Evolutionary conservation across 1,139 yeast species (phyloP).

Genomic region (Blastobotrys proliferans): DNA sequence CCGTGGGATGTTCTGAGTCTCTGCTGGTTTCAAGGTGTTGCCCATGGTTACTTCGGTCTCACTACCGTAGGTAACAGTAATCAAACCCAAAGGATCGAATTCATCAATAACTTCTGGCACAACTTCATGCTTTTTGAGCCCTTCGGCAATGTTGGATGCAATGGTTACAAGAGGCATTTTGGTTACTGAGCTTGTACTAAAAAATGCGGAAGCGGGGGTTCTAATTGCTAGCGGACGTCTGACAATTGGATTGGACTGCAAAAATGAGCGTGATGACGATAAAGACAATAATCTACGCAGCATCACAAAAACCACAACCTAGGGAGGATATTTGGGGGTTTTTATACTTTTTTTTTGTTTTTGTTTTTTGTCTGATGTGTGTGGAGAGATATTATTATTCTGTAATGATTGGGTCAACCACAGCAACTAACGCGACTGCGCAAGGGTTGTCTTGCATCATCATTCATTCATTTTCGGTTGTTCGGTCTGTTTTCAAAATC

Average conservation of each 20-base stretch:
- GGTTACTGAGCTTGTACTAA: not conserved
- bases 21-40: conserved; percentile 59
- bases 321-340: too few species aligned
- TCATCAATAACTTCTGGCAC: conserved; percentile 52
- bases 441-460: too few species aligned
- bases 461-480: too few species aligned
- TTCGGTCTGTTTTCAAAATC: too few species aligned
- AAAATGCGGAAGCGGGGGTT: not conserved
- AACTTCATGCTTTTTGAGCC: conserved; percentile 56
- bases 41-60: conserved; percentile 72
- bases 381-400: too few species aligned
- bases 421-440: too few species aligned
- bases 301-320: not conserved
- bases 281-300: not conserved
- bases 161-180: conserved; percentile 43
- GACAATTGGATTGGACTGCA: too few species aligned
- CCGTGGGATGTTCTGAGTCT: conserved; percentile 61
- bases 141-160: conserved; percentile 57
- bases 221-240: too few species aligned
- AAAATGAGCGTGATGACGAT: not conserved
- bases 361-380: not conserved
- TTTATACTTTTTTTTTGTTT: not conserved
- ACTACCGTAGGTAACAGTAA: conserved; percentile 44
- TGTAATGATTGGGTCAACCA: too few species aligned
- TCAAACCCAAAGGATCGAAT: conserved; percentile 35